Base-by-base conservation (phyloP, 2,329 filamentous ascomycete species). In the Colletotrichum orbiculare region DNA sequence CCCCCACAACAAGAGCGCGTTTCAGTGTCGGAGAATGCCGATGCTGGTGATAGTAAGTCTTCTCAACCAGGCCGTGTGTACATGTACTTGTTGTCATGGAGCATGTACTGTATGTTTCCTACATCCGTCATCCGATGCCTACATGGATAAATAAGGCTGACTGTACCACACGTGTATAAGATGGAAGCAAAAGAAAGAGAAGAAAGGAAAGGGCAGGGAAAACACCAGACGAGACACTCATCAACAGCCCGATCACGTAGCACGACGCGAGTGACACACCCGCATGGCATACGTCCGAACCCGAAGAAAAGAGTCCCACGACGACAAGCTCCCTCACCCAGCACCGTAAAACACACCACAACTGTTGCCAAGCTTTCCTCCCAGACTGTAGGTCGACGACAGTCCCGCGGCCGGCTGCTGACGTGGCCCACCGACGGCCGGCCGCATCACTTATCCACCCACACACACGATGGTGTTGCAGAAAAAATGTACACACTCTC, bases 381-480 rank as follows among this genome's bases (percentile, higher is more conserved):
- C 42, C 25, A 4, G 25, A 25, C 25, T 25, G 25, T 25, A 25
- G 25, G 25, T 6, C 37, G 11, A 38, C 35, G n/a, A 12, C 38
- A 46, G 13, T 41, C 55, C n/a, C 46, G 15, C 33, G 7, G 12
- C 33, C 46, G 55, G 55, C 50, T 42, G 55, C 38, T 58, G 55
- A 58, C 55, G 55, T 58, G 55, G 46, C 55, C 55, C 8, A 9
- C 37, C 25, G 3, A 6, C 46, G 55, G 55, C 46, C 37, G 4
- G 0, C 25, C 46, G 46, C 38, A 50, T 57, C 53, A 45, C 39
- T 15, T 38, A 10, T 37, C 53, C 15, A n/a, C 9, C 35, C 33
- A 25, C 25, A 25, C 25, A 25, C 25, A 25, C 25, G 25, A 25
- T 5, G 25, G 25, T 25, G 25, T 25, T 25, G 25, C 25, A 25